These are phyloP conservation scores for Lepiota venenata DNA, from an alignment of 768 basidiomycete species.

Conservation along the genomic window DNA sequence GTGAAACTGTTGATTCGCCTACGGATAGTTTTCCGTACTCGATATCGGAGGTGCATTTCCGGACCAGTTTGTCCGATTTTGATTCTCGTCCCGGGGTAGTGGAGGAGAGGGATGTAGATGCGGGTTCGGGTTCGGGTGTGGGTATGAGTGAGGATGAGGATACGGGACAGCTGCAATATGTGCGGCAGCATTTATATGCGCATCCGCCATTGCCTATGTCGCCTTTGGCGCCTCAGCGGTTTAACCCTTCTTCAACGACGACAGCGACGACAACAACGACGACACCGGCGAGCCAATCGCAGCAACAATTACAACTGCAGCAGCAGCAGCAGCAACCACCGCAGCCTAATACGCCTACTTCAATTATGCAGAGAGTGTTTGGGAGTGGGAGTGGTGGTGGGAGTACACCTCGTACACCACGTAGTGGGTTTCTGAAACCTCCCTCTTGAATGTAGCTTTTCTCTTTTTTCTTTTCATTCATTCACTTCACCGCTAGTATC, in stretches of 20 bases:
- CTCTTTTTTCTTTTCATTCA: background rate
- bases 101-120: too few relatives aligned
- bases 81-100: background rate
- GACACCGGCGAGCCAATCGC: background rate
- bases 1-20: slow-evolving; percentile 40
- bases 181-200: background rate
- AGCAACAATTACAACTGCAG: background rate
- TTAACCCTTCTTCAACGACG: background rate
- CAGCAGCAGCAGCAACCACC: background rate
- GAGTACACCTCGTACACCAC: slow-evolving; percentile 2
- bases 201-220: slow-evolving; percentile 8
- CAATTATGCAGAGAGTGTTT: slow-evolving; percentile 9
- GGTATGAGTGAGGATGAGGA: background rate
- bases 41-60: slow-evolving; percentile 50
- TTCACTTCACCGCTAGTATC: background rate
- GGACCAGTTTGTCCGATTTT: slow-evolving; percentile 29
- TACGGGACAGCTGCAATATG: background rate
- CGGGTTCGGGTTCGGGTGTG: too few relatives aligned
- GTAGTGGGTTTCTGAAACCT: slow-evolving; percentile 1
- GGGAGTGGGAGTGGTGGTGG: slow-evolving; percentile 1
- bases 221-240: slow-evolving; percentile 7
- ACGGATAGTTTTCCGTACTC: slow-evolving; percentile 56
- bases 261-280: background rate
- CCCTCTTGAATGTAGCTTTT: background rate
- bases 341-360: background rate